These are phyloP conservation scores for Penicillium steckii DNA, from an alignment of 495 filamentous ascomycete genomes.

Conservation along the genomic window DNA sequence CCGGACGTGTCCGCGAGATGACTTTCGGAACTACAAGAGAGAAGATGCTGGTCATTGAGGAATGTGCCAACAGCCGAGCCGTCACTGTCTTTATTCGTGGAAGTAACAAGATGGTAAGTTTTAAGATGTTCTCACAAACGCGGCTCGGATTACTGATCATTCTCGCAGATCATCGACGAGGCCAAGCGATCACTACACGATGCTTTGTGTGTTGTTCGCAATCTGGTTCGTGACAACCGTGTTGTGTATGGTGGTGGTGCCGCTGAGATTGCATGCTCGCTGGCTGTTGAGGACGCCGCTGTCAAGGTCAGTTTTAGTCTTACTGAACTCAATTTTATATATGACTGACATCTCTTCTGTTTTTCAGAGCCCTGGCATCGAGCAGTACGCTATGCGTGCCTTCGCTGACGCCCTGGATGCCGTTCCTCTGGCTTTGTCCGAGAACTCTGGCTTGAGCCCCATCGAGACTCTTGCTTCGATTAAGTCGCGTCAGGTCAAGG, in stretches of 20 bases:
- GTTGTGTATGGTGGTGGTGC: constrained; percentile 98
- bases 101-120: constrained; percentile 96
- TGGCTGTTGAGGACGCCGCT: constrained; percentile 94
- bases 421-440: constrained; percentile 93
- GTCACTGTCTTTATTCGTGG: constrained; percentile 95
- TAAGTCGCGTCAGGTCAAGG: constrained; percentile 93
- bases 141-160: constrained; percentile 1
- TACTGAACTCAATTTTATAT: neutral
- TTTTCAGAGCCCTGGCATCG: constrained; percentile 77
- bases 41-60: constrained; percentile 99
- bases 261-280: constrained; percentile 94
- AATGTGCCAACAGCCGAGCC: constrained; percentile 95
- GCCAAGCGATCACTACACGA: constrained; percentile 97
- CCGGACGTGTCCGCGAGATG: constrained; percentile 91
- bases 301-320: constrained; percentile 59
- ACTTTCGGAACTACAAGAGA: constrained; percentile 95
- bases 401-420: constrained; percentile 94
- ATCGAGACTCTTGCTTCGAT: constrained; percentile 93
- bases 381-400: constrained; percentile 98
- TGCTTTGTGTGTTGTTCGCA: constrained; percentile 95
- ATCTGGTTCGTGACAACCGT: constrained; percentile 92
- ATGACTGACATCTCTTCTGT: constrained; percentile 1
- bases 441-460: constrained; percentile 94
- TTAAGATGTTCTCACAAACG: neutral
- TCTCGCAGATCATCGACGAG: constrained; percentile 87